phyloP scores from a whole-genome alignment of 2,329 filamentous ascomycete genomes.

The Phialemoniopsis sp. region DNA sequence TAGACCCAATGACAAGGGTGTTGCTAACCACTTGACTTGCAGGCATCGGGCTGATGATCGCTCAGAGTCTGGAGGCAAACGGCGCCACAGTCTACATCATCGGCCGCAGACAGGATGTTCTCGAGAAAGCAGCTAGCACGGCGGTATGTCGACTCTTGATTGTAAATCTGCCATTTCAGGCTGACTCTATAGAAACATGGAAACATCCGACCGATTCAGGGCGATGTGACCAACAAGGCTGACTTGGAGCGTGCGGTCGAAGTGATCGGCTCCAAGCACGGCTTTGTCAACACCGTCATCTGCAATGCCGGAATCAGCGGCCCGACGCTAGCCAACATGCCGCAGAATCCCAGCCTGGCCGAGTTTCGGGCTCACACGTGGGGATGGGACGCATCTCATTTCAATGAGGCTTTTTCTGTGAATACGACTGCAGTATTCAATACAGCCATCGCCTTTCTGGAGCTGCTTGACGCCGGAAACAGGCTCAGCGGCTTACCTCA shows the following conservation, averaged over 20 bases:
- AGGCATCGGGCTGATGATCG: slow-evolving; percentile 48
- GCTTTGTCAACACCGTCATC: slow-evolving; percentile 52
- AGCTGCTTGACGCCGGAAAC: slow-evolving; percentile 51
- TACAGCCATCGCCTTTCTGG: slow-evolving; percentile 57
- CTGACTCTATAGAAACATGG: slow-evolving; percentile 16
- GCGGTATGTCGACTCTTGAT: too few relatives aligned
- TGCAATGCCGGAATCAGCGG: slow-evolving; percentile 46
- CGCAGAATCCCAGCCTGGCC: slow-evolving; percentile 4
- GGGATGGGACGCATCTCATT: too few relatives aligned
- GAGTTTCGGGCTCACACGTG: slow-evolving; percentile 12
- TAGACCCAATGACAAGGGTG: too few relatives aligned
- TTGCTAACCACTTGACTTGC: too few relatives aligned
- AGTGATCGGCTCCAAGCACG: slow-evolving; percentile 48
- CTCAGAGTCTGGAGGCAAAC: slow-evolving; percentile 42
- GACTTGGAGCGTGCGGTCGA: slow-evolving; percentile 51
- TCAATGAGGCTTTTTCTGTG: slow-evolving; percentile 53
- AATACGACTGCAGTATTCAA: slow-evolving; percentile 61
- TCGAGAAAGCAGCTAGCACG: slow-evolving; percentile 37
- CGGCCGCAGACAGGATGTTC: slow-evolving; percentile 37
- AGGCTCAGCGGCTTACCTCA: slow-evolving; percentile 40
- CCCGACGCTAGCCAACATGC: not conserved
- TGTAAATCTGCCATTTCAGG: too few relatives aligned
- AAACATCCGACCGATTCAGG: slow-evolving; percentile 21
- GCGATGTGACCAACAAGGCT: slow-evolving; percentile 28
- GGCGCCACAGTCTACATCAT: slow-evolving; percentile 49